Evolutionary conservation across 208 protist genomes (phyloP), one percentile per base, ranked within the genome.

Genomic region (Wallacemonas sp.): DNA sequence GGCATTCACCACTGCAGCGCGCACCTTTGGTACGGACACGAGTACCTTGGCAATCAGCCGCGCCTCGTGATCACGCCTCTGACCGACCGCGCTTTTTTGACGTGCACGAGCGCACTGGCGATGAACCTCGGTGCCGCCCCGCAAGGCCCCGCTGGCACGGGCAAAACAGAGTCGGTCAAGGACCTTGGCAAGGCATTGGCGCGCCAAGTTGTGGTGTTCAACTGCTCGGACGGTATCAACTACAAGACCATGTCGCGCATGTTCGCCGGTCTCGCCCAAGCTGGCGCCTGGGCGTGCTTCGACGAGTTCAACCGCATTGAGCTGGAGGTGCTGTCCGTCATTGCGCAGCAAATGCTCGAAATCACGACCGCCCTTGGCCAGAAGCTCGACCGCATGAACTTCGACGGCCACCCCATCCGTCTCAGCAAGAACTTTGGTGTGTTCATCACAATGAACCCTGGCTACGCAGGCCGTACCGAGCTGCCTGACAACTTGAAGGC

Each of bases 371-470:
- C 92, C 48, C 89, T 99, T 22, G 72, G 74, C 14, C 86, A 84
- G 66, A 86, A 89, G 66, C 68, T 88, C 28, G 79, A 88, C 2
- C 65, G 74, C 41, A 98, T 98, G 86, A 79, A 91, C 33, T 98
- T 99, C 67, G 92, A 98, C 69, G 98, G 97, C 25, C 88, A 96
- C 61, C 81, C 84, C 25, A 98, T 98, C 55, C 81, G 77, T 25
- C 78, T 98, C 25, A 95, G 92, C 77, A 86, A 72, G 41, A 96
- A 97, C 70, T 97, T 98, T 76, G 95, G 96, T 71, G 94, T 99
- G 32, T 99, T 98, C 72, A 97, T 99, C 74, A 99, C 97, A 20
- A 99, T 99, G 98, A 99, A 99, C 70, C 98, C 98, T 39, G 98
- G 97, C 50, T 99, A 99, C 81, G 96, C 98, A 16, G 98, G 98